phyloP scores from a whole-genome alignment of 2,329 filamentous ascomycete genomes.

The Paraphoma sp. region DNA sequence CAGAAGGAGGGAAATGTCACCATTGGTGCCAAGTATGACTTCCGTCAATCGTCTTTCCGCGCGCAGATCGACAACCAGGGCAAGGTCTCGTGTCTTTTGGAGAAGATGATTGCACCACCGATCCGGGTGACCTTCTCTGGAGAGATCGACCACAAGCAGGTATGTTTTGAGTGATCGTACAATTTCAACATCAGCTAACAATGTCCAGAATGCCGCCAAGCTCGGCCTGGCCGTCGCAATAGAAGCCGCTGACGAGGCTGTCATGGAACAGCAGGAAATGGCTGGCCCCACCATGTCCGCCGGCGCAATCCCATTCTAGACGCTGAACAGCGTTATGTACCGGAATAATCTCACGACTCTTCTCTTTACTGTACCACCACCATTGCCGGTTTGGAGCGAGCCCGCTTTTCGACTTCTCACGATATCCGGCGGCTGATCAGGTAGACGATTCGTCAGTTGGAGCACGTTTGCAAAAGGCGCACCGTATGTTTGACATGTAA shows the following conservation, averaged over 20 bases:
- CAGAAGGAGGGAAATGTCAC: conserved; percentile 90
- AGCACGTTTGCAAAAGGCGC: conserved; percentile 30
- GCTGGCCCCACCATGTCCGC: conserved; percentile 31
- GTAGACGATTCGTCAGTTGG: conserved; percentile 21
- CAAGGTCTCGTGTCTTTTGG: conserved; percentile 88
- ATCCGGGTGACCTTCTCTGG: conserved; percentile 95
- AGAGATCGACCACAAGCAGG: conserved; percentile 94
- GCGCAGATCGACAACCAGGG: conserved; percentile 95
- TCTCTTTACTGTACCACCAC: conserved; percentile 51
- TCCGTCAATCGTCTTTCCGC: conserved; percentile 92
- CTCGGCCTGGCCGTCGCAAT: conserved; percentile 87
- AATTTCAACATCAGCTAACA: conserved; percentile 22
- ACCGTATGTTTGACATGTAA: conserved; percentile 24
- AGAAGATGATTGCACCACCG: conserved; percentile 93
- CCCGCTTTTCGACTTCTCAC: conserved; percentile 26
- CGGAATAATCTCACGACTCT: conserved; percentile 45
- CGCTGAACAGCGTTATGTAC: conserved; percentile 28
- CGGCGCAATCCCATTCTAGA: conserved; percentile 50
- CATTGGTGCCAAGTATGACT: conserved; percentile 97
- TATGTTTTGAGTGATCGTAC: conserved; percentile 60
- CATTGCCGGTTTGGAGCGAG: conserved; percentile 34
- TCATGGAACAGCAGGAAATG: conserved; percentile 50
- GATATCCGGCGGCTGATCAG: conserved; percentile 36
- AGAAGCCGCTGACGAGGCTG: conserved; percentile 50
- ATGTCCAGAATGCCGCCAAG: conserved; percentile 84